Evolutionary conservation across 106 monocot species (phyloP), one percentile per base, ranked within the genome.

Genomic region (Dendrobium nobile): DNA sequence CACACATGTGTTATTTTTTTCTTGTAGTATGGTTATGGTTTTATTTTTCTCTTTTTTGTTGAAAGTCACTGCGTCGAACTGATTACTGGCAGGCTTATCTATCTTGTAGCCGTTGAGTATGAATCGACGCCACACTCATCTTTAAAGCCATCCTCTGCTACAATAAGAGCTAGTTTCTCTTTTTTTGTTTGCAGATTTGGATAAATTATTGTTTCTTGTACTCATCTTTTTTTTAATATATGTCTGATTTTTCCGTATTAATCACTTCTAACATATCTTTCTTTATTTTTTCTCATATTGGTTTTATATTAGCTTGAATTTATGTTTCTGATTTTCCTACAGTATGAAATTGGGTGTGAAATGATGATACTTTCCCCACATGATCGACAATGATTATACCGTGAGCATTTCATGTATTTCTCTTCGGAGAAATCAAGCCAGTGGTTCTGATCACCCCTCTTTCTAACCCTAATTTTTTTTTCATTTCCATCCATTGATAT

Each of bases 381-480:
- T 77, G 77, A 77, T 77, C 77, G 77, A 77, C 77, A 15, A 43
- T 77, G 77, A 77, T 51, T 15, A 54, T 27, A 55, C n/a, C 13
- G 27, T 55, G 82, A 79, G 54, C n/a, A 73, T 73, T 79, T 41
- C 42, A 0, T 41, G 59, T 16, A 67, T 55, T 26, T 27, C 72
- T 47, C 55, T 70, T 59, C 26, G 44, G 74, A 79, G 75, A 41
- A 47, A 70, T 19, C 20, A 56, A 86, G 82, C 79, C 86, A 82
- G 64, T 82, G 28, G 75, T 20, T 67, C 80, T 84, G 84, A 80
- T 80, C 84, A 61, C 61, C 58, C 58, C 58, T 61, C 5, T 22
- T n/a, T 4, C 51, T 13, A 13, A 15, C 51, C 13, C 10, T 51
- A 51, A 51, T 1, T 0, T 51, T 51, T 15, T 51, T 51, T 13